Percentiles rank a stretch among this genome's conserved stretches.
These are phyloP conservation scores for Globisporangium yorkense DNA, from an alignment of 352 stramenopile genomes.

Conservation along the genomic window DNA sequence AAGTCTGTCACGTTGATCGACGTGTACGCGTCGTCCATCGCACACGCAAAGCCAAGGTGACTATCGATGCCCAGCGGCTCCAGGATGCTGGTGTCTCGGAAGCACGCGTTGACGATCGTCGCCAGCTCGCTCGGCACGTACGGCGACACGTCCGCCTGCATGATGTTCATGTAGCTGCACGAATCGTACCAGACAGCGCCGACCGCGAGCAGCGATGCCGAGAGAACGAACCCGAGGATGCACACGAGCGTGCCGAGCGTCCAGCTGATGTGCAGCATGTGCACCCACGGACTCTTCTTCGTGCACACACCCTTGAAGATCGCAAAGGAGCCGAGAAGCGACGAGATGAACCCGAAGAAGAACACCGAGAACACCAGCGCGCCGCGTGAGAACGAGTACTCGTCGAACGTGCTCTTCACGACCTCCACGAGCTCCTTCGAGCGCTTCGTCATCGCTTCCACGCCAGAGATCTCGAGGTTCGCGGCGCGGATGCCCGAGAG, in stretches of 20 bases:
- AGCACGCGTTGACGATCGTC: constrained; percentile 60
- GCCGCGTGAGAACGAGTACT: constrained; percentile 71
- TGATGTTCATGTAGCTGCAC: constrained; percentile 80
- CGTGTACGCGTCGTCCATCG: constrained; percentile 53
- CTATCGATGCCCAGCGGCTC: constrained; percentile 45
- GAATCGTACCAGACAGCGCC: constrained; percentile 74
- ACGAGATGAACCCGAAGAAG: constrained; percentile 63
- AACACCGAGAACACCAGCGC: constrained; percentile 76
- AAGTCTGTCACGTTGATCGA: constrained; percentile 39
- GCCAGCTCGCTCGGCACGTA: constrained; percentile 62
- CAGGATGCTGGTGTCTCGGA: constrained; percentile 60
- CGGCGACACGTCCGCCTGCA: constrained; percentile 63
- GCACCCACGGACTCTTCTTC: constrained; percentile 66
- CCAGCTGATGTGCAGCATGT: constrained; percentile 76
- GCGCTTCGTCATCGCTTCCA: constrained; percentile 48
- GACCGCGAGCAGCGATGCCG: constrained; percentile 63
- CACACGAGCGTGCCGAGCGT: constrained; percentile 64
- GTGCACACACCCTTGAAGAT: constrained; percentile 76
- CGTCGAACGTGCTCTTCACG: constrained; percentile 60
- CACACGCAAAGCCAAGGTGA: constrained; percentile 54
- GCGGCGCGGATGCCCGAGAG: constrained; percentile 36
- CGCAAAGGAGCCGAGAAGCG: constrained; percentile 52
- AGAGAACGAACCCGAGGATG: constrained; percentile 74
- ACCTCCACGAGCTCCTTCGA: constrained; percentile 53
- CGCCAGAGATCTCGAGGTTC: constrained; percentile 34